Conservation (phyloP, 2,329 filamentous ascomycete genomes). For the Xylaria hypoxylon region DNA sequence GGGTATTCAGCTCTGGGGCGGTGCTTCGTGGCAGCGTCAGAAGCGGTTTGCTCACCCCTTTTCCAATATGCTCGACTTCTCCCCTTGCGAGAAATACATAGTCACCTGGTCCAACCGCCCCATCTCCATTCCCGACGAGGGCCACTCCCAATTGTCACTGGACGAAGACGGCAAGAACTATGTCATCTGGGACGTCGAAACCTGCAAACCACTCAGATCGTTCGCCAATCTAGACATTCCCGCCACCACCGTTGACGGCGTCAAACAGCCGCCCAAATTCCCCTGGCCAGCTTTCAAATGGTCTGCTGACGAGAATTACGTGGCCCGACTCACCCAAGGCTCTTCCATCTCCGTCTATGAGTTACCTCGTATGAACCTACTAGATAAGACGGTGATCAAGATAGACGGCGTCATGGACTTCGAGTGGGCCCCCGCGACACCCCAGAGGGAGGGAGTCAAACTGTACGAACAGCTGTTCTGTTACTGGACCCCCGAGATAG, state of each 20-base stretch:
- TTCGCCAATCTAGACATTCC: constrained; percentile 90
- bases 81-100: constrained; percentile 89
- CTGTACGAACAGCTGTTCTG: constrained; percentile 95
- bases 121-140: constrained; percentile 89
- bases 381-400: constrained; percentile 93
- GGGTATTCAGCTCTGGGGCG: constrained; percentile 97
- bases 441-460: constrained; percentile 86
- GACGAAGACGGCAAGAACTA: constrained; percentile 99
- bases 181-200: constrained; percentile 96
- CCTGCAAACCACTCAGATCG: constrained; percentile 88
- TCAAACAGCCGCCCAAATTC: constrained; percentile 83
- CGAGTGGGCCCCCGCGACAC: constrained; percentile 91
- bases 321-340: constrained; percentile 88
- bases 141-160: constrained; percentile 82
- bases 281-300: constrained; percentile 99
- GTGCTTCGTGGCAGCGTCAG: constrained; percentile 86
- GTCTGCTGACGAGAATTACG: constrained; percentile 97
- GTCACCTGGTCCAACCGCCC: constrained; percentile 97
- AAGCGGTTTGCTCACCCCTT: constrained; percentile 95
- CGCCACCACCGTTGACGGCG: constrained; percentile 70
- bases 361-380: constrained; percentile 85
- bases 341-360: constrained; percentile 93
- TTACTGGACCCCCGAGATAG: constrained; percentile 99
- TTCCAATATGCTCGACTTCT: constrained; percentile 96
- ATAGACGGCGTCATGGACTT: constrained; percentile 98